Evolutionary conservation across 306 rosid species (phyloP).

Genomic region (Glycine tomentella): DNA sequence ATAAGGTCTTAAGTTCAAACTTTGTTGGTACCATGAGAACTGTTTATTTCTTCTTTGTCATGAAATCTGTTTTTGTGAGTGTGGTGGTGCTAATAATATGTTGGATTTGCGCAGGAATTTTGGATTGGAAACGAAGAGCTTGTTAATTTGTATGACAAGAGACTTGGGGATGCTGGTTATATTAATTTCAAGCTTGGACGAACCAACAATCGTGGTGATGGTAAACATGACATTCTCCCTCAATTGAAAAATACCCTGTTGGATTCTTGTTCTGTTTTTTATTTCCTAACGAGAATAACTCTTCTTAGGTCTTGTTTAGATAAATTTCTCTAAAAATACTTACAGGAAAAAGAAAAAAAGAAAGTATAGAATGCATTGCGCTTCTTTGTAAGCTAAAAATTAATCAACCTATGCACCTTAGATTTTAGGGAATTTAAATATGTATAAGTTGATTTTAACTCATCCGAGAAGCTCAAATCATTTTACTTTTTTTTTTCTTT

Average conservation of each 20-base stretch:
- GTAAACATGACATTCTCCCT: conserved; percentile 49
- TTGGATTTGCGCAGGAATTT: conserved; percentile 62
- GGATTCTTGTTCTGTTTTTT: conserved; percentile 1
- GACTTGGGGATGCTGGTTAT: conserved; percentile 82
- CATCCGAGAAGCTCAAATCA: too few relatives aligned
- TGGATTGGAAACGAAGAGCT: conserved; percentile 85
- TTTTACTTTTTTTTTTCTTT: not conserved
- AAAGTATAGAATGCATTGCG: not conserved
- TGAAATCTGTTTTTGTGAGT: conserved; percentile 3
- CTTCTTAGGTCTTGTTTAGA: not conserved
- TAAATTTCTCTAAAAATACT: not conserved
- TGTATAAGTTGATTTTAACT: too few relatives aligned
- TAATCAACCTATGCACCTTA: too few relatives aligned
- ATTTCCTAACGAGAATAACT: not conserved
- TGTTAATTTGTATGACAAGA: conserved; percentile 74
- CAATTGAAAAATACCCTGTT: conserved; percentile 9
- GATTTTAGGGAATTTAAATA: too few relatives aligned
- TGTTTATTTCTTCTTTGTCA: not conserved
- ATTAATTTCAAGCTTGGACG: conserved; percentile 76
- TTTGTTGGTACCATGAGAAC: not conserved
- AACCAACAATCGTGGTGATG: conserved; percentile 95
- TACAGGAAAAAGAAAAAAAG: not conserved
- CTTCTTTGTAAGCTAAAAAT: not conserved
- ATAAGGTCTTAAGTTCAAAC: not conserved
- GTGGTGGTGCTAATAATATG: conserved; percentile 23